phyloP scores from a whole-genome alignment of 768 basidiomycete genomes.

The Hypholoma fasciculare region DNA sequence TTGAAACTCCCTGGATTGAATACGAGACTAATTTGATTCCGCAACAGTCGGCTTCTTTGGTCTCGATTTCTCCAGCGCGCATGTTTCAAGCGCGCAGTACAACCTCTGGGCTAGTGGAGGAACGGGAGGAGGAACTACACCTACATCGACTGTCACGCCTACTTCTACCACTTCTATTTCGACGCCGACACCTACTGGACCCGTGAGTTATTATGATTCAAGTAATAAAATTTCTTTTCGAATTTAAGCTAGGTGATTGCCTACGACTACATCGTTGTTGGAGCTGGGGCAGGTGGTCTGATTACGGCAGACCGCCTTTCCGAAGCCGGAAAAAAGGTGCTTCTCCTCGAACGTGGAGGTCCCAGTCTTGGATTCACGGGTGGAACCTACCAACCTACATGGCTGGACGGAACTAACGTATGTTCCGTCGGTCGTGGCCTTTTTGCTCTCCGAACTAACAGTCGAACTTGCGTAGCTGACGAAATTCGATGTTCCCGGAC shows the following conservation, averaged over 20 bases:
- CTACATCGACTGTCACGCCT: conserved; percentile 28
- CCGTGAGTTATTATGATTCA: conserved; percentile 18
- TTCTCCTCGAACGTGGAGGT: conserved; percentile 64
- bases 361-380: conserved; percentile 61
- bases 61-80: conserved; percentile 44
- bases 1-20: neutral
- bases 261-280: conserved; percentile 58
- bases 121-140: conserved; percentile 32
- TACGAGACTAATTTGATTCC: neutral
- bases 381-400: conserved; percentile 53
- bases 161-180: conserved; percentile 39
- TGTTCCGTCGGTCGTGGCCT: conserved; percentile 4
- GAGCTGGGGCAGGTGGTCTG: conserved; percentile 59
- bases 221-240: neutral
- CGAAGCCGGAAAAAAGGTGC: conserved; percentile 62
- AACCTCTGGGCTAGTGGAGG: conserved; percentile 49
- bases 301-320: conserved; percentile 59
- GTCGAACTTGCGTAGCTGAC: conserved; percentile 41
- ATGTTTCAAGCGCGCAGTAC: conserved; percentile 47
- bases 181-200: conserved; percentile 28
- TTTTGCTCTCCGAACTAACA: neutral
- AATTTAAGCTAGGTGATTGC: conserved; percentile 35
- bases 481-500: conserved; percentile 65
- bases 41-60: conserved; percentile 60
- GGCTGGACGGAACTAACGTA: conserved; percentile 48